Percentiles rank a stretch among this genome's conserved stretches.
Conservation (phyloP, 306 rosid species). For the Castanopsis chinensis region DNA sequence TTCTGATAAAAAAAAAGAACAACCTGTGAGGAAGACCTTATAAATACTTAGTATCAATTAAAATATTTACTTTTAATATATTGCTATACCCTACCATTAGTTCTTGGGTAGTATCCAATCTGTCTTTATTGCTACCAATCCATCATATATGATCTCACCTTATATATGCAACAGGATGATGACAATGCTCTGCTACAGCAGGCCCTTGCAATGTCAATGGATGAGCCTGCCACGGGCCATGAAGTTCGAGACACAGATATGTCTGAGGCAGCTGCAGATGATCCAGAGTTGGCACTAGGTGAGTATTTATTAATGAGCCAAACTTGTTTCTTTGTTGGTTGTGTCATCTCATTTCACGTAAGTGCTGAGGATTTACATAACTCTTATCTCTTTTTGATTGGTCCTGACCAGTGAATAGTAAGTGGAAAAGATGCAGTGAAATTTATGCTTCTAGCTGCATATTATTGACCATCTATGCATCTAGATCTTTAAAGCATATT, state of each 20-base stretch:
- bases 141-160: not conserved
- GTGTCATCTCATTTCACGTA: not conserved
- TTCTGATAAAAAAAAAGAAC: too few relatives aligned
- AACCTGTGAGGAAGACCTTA: too few relatives aligned
- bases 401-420: not conserved
- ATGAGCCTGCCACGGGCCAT: constrained; percentile 61
- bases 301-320: constrained; percentile 19
- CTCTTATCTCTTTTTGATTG: not conserved
- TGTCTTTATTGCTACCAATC: not conserved
- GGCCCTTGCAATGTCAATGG: constrained; percentile 99
- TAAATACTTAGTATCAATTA: not conserved
- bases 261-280: constrained; percentile 77
- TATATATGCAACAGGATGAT: constrained; percentile 41
- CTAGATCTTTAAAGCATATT: not conserved
- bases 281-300: constrained; percentile 96
- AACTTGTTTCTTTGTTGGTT: not conserved
- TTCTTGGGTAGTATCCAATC: not conserved
- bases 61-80: not conserved
- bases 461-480: not conserved
- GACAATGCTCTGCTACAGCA: constrained; percentile 92
- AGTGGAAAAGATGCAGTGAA: not conserved
- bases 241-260: constrained; percentile 79
- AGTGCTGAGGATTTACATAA: not conserved
- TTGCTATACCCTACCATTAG: not conserved
- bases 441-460: not conserved